A percentile compares a stretch with the other conserved stretches of the same genome.
Conservation (phyloP, 148 eudicot genomes). For the Gaultheria prostrata region DNA sequence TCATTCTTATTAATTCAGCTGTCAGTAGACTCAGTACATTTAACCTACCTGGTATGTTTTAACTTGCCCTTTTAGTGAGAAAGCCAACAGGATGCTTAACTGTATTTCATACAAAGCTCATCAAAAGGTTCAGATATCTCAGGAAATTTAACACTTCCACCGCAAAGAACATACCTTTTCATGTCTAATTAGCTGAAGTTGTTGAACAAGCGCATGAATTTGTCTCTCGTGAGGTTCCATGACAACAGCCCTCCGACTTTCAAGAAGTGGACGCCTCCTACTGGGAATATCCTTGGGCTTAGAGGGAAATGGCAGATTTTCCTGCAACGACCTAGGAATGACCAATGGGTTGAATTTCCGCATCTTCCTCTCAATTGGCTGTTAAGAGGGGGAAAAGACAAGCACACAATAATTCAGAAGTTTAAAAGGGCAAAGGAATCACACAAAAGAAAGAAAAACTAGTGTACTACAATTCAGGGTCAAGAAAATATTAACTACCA, state of each 20-base stretch:
- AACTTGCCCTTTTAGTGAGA: not conserved
- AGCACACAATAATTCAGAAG: conserved; percentile 5
- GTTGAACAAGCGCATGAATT: conserved; percentile 48
- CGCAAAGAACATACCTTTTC: conserved; percentile 53
- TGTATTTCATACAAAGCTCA: not conserved
- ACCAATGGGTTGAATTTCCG: conserved; percentile 79
- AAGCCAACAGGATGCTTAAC: not conserved
- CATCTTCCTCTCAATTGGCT: conserved; percentile 78
- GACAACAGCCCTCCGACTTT: conserved; percentile 57
- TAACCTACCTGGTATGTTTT: not conserved
- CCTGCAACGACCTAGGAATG: conserved; percentile 68
- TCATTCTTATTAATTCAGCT: not conserved
- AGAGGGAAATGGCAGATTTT: conserved; percentile 66
- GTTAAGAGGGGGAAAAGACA: conserved; percentile 4
- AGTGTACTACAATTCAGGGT: not conserved
- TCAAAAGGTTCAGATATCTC: conserved; percentile 2
- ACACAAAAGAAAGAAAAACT: not conserved
- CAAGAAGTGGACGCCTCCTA: conserved; percentile 37
- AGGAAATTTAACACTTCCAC: not conserved
- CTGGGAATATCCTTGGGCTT: conserved; percentile 72
- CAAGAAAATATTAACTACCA: conserved; percentile 35
- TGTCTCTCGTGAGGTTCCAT: conserved; percentile 65
- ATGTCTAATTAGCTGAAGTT: conserved; percentile 51
- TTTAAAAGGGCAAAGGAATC: not conserved
- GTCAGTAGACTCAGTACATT: not conserved